These are phyloP conservation scores for Gossypium stocksii DNA, from an alignment of 345 rosid species.

Conservation along the genomic window DNA sequence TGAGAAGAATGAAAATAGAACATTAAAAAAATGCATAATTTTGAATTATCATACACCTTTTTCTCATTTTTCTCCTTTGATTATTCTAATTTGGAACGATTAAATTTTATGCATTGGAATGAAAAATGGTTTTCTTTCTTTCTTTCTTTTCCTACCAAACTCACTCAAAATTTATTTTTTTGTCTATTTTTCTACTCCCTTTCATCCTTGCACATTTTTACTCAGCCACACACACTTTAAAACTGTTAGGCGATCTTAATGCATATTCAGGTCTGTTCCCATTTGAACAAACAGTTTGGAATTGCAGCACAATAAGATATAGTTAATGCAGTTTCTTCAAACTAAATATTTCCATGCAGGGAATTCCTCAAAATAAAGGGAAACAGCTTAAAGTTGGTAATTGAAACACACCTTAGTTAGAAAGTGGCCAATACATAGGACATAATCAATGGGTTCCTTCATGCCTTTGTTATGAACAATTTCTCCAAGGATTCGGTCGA, in stretches of 20 bases:
- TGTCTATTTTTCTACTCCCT: too few species aligned
- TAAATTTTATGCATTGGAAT: too few species aligned
- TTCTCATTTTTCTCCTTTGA: too few species aligned
- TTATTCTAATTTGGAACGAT: too few species aligned
- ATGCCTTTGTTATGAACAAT: slow-evolving; percentile 12
- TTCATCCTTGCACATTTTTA: too few species aligned
- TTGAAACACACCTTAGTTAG: slow-evolving; percentile 36
- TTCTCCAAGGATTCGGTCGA: slow-evolving; percentile 49
- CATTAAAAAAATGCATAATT: too few species aligned
- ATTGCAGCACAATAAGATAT: not conserved
- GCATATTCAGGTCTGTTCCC: not conserved
- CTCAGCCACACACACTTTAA: too few species aligned
- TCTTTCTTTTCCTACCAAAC: too few species aligned
- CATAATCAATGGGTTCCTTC: slow-evolving; percentile 42
- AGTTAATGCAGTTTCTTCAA: not conserved
- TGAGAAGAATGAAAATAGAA: too few species aligned
- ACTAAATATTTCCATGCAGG: not conserved
- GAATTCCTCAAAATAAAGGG: not conserved
- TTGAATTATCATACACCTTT: too few species aligned
- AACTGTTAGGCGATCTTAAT: not conserved
- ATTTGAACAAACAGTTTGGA: not conserved
- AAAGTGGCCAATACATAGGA: slow-evolving; percentile 56
- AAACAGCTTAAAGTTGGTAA: not conserved
- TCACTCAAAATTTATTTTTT: too few species aligned
- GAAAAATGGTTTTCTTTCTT: too few species aligned